phyloP scores from a whole-genome alignment of 2,329 filamentous ascomycete species.

The Cercospora sesami region DNA sequence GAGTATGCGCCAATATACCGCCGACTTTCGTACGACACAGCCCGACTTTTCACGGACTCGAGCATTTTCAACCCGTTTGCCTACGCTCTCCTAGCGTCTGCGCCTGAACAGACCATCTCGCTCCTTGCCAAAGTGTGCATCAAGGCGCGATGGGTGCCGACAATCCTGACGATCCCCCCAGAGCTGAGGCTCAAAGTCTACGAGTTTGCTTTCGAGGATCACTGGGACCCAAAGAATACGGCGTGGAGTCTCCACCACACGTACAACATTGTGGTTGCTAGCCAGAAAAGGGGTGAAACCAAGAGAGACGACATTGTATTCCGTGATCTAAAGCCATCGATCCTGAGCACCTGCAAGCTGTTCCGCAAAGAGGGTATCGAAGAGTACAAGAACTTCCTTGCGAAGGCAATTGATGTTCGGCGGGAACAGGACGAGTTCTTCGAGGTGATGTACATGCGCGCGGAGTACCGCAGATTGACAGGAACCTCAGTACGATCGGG shows the following conservation, averaged over 20 bases:
- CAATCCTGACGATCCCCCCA: not conserved
- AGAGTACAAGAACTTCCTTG: not conserved
- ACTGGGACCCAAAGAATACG: not conserved
- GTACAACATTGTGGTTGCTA: no score
- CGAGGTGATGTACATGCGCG: not conserved
- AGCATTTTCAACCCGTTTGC: not conserved
- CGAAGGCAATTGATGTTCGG: not conserved
- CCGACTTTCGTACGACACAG: not conserved
- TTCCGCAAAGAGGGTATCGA: not conserved
- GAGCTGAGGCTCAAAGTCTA: not conserved
- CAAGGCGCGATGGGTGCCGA: not conserved
- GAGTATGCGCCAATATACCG: not conserved
- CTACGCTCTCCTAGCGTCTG: not conserved
- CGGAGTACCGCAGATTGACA: not conserved
- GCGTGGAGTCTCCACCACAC: not conserved
- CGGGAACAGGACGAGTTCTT: not conserved
- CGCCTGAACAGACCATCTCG: not conserved
- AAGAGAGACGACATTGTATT: no score
- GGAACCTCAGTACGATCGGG: no score
- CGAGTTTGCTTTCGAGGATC: not conserved
- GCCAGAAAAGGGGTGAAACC: no score
- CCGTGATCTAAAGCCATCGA: no score
- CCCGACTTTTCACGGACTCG: not conserved
- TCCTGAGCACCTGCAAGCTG: not conserved
- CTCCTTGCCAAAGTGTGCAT: not conserved